Evolutionary conservation across 2,329 filamentous ascomycete species (phyloP), one percentile per base, ranked within the genome.

Genomic region (Colletotrichum kahawae): DNA sequence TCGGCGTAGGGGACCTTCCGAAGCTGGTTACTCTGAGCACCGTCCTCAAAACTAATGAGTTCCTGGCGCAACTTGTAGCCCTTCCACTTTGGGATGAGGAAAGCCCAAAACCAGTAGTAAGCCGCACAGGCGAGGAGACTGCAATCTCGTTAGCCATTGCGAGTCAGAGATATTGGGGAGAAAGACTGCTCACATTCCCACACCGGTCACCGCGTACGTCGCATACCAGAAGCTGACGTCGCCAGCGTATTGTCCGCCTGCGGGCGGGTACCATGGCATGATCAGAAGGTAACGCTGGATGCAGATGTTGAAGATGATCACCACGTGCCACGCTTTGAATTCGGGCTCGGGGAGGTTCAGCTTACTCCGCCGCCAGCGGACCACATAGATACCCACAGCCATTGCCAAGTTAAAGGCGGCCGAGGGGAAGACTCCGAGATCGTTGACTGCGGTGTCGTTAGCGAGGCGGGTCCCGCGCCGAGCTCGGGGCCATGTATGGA

Each of bases 141-240:
- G 43, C 43, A n/a, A 29, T 24, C 16, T 18, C 24, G 14, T 27
- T 29, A 66, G 38, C 2, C 1, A 1, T 33, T n/a, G 21, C 51
- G 36, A 43, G 21, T 43, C 12, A 38, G 18, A 21, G 2, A 29
- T 27, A 14, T 24, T 18, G 14, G 57, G 24, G 60, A 16, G 24
- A 65, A 27, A 68, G 48, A 59, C 48, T 27, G 43, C 87, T 82
- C 90, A 92, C 90, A 94, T 88, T 36, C 82, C 92, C 71, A 95
- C 87, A 0, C 93, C 92, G 1, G 91, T 89, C 1, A 92, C 89
- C 29, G 90, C 88, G 78, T 95, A 94, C 0, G 92, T 94, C 2
- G 88, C 93, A 77, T 95, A 95, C 90, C 91, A 95, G 82, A 95
- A 95, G 67, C 90, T 92, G 1, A 94, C 93, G 74, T 93, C 90